phyloP scores from a whole-genome alignment of 805 yeast species.

The Debaryomyces tyrocola region DNA sequence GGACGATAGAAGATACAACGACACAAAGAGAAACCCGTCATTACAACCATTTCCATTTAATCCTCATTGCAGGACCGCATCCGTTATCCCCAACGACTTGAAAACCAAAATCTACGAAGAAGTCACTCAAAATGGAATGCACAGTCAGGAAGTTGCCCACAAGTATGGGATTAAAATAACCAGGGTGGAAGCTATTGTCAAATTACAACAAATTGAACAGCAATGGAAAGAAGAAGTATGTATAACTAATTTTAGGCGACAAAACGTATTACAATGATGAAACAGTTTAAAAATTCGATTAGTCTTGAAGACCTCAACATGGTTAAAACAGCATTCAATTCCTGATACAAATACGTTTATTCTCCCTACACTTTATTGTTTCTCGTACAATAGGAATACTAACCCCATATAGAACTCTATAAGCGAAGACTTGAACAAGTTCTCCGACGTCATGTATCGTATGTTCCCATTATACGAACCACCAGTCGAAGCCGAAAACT shows the following conservation, averaged over 20 bases:
- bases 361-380: slow-evolving; percentile 1
- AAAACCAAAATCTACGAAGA: slow-evolving; percentile 62
- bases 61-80: slow-evolving; percentile 64
- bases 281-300: slow-evolving; percentile 53
- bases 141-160: slow-evolving; percentile 74
- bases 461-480: slow-evolving; percentile 75
- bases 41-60: slow-evolving; percentile 85
- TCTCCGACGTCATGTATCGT: slow-evolving; percentile 63
- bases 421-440: slow-evolving; percentile 54
- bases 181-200: slow-evolving; percentile 84
- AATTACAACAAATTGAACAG: slow-evolving; percentile 64
- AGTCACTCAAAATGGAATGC: slow-evolving; percentile 48
- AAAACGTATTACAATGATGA: slow-evolving; percentile 41
- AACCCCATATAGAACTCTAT: slow-evolving; percentile 47
- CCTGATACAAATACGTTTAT: slow-evolving; percentile 11
- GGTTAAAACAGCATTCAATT: slow-evolving; percentile 45
- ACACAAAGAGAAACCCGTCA: slow-evolving; percentile 24
- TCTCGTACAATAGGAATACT: slow-evolving; percentile 22
- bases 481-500: slow-evolving; percentile 56
- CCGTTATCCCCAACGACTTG: slow-evolving; percentile 56
- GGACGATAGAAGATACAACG: slow-evolving; percentile 13
- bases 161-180: slow-evolving; percentile 79
- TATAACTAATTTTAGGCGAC: slow-evolving; percentile 19
- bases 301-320: slow-evolving; percentile 72
- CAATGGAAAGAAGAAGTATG: slow-evolving; percentile 62